Percentiles rank a stretch among this genome's conserved stretches.
These are phyloP conservation scores for Graphiopsis chlorocephala DNA, from an alignment of 2,329 filamentous ascomycete genomes.

Conservation along the genomic window DNA sequence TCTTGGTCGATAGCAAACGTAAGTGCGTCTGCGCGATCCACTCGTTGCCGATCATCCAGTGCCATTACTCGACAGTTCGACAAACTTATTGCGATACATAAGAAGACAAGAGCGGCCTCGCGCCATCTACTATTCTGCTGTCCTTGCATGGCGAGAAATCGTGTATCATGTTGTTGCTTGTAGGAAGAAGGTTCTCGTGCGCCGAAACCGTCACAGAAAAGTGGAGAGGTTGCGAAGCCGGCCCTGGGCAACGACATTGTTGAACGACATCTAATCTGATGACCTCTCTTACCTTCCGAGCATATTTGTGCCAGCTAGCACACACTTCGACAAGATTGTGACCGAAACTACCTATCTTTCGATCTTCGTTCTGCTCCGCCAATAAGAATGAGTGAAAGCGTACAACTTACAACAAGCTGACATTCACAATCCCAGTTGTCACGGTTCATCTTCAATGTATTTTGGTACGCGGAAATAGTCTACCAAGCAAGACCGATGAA, in stretches of 20 bases:
- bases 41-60: neutral
- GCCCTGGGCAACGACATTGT: neutral
- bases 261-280: neutral
- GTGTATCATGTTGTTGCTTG: neutral
- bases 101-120: neutral
- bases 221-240: neutral
- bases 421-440: neutral
- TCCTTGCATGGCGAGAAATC: neutral
- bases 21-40: neutral
- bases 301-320: neutral
- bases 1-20: constrained; percentile 8
- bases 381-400: neutral
- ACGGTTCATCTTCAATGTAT: neutral
- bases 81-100: neutral
- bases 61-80: constrained; percentile 10
- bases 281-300: neutral
- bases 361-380: neutral
- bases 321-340: neutral
- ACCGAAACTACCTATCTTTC: neutral
- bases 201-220: neutral
- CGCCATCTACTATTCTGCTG: neutral
- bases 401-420: neutral
- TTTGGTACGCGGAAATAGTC: neutral
- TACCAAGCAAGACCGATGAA: neutral
- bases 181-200: neutral